These are phyloP conservation scores for Capniomyces stellatus DNA, from an alignment of 371 early-diverging fungal genomes.

Conservation along the genomic window DNA sequence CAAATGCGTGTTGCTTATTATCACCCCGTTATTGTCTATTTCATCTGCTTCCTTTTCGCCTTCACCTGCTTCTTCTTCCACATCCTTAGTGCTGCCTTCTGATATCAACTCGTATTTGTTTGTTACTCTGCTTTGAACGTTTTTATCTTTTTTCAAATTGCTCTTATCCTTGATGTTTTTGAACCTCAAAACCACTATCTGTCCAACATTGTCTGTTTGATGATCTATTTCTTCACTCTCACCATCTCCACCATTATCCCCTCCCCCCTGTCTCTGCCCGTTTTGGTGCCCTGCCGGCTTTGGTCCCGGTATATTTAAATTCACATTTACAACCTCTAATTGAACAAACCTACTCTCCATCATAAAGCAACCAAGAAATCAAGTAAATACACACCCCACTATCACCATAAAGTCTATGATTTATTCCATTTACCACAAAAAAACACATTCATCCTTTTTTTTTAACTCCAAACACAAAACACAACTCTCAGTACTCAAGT, in stretches of 20 bases:
- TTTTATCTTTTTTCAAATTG: neutral
- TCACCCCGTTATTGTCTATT: conserved; percentile 8
- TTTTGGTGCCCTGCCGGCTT: no score
- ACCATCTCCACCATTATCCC: conserved; percentile 21
- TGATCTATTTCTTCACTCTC: conserved; percentile 17
- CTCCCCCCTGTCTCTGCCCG: conserved; percentile 5
- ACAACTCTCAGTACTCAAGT: neutral
- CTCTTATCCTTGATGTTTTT: neutral
- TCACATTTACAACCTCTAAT: neutral
- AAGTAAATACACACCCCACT: neutral
- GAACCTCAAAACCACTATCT: conserved; percentile 18
- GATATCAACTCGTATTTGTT: neutral
- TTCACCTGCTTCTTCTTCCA: neutral
- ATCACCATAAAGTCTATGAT: neutral
- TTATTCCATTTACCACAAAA: neutral
- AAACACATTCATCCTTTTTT: neutral
- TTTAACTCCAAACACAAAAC: neutral
- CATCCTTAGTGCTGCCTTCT: neutral
- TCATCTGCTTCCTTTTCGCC: neutral
- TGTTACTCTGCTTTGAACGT: neutral
- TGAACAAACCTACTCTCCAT: neutral
- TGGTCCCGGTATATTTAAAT: no score
- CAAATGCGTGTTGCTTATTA: conserved; percentile 32
- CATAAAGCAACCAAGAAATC: neutral
- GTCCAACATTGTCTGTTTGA: conserved; percentile 28